Base-by-base conservation (phyloP, 768 basidiomycete species). In the Amanita brunnescens region DNA sequence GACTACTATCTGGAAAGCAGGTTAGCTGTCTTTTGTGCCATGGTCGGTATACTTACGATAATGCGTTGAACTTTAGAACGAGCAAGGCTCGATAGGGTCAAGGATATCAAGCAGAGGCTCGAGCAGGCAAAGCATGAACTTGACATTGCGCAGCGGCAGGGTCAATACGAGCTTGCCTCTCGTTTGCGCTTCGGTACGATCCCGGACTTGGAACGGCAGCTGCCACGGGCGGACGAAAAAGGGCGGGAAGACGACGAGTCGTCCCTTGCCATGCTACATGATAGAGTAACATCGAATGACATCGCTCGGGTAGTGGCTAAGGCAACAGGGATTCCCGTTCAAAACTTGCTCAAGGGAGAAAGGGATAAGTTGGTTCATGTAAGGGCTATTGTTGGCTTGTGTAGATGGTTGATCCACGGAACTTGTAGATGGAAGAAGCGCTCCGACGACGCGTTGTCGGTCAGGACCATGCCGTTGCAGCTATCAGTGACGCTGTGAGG, bases 251-350 rank as follows among this genome's bases (percentile, higher is more conserved):
- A 76, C 51, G 69, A 72, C 30, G 76, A 76, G 18, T 70, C 70
- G 13, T 77, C 80, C 30, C 65, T 84, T 33, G 65, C 76, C 10
- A 86, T 88, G 78, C 70, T 94, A 30, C 83, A 91, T 57, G 91
- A 93, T 55, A 74, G 90, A 35, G 90, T 96, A 6, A 92, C 87
- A 6, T 84, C 84, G n/a, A 83, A 81, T 58, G 91, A 94, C 63
- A 93, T 95, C 44, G 81, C 92, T 2, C 74, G 87, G 2, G 92
- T 94, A 18, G 86, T 94, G 3, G 90, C 89, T 6, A 87, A 85
- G 61, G 77, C 87, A 0, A 96, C 92, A 0, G 92, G 92, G 5
- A 93, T 95, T 23, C 92, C 92, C 0, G 91, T 94, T 1, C 81
- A 89, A 65, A 92, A 85, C 60, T 67, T 95, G 54, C 66, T 95